Percentiles rank a stretch among this genome's conserved stretches.
phyloP scores from a whole-genome alignment of 345 rosid genomes.

The Lumnitzera littorea region DNA sequence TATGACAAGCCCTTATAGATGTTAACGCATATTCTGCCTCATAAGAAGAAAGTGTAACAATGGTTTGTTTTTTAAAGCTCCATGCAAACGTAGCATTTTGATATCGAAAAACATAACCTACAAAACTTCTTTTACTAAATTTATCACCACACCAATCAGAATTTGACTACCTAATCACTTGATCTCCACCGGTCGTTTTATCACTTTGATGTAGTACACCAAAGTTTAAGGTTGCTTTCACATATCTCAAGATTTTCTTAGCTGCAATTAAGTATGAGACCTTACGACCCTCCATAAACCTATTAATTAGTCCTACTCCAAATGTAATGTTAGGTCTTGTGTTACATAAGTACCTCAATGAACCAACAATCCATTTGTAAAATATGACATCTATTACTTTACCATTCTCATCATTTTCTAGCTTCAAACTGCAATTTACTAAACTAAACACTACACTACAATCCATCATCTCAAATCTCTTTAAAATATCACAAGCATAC shows the following conservation, averaged over 20 bases:
- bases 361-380: background rate
- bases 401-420: background rate
- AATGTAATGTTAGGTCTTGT: background rate
- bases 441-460: background rate
- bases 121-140: background rate
- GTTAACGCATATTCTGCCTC: constrained; percentile 1
- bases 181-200: background rate
- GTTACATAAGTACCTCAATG: background rate
- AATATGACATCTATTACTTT: background rate
- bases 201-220: background rate
- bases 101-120: background rate
- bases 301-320: no score
- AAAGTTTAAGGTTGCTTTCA: background rate
- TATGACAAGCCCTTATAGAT: background rate
- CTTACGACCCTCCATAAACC: no score
- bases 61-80: constrained; percentile 1
- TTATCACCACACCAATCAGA: background rate
- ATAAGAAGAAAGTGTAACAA: background rate
- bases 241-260: background rate
- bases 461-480: no score
- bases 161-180: background rate
- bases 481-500: no score
- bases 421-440: background rate
- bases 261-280: background rate
- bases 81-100: background rate